These are phyloP conservation scores for Aspergillus novoparasiticus DNA, from an alignment of 2,329 filamentous ascomycete genomes.

Conservation along the genomic window DNA sequence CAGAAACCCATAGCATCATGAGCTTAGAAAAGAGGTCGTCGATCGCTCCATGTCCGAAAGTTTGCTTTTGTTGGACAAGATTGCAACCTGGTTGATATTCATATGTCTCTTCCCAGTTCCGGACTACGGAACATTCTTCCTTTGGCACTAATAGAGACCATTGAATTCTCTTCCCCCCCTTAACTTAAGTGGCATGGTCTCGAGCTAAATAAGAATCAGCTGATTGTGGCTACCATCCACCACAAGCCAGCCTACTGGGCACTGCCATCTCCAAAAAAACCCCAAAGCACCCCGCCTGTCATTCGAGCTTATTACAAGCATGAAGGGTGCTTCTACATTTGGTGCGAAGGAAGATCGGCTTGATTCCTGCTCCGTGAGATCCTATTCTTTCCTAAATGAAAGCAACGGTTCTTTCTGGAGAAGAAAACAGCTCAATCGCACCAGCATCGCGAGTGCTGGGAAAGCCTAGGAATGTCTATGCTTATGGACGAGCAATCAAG, in stretches of 20 bases:
- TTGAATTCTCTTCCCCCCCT: background rate
- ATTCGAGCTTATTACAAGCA: background rate
- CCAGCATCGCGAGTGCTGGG: background rate
- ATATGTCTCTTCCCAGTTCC: background rate
- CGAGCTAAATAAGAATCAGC: background rate
- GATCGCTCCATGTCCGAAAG: background rate
- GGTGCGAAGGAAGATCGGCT: background rate
- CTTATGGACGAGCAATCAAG: background rate
- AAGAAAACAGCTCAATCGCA: background rate
- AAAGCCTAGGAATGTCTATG: background rate
- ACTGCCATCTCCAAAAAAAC: background rate
- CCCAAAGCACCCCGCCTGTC: background rate
- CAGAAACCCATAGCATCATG: background rate
- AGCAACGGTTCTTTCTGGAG: no score
- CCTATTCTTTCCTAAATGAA: background rate
- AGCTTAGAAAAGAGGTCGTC: background rate
- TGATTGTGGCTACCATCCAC: constrained; percentile 1
- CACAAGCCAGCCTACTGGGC: background rate
- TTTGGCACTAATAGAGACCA: background rate
- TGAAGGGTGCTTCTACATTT: background rate
- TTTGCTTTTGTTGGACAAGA: background rate
- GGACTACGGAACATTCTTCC: background rate
- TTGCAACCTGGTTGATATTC: background rate
- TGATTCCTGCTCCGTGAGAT: background rate
- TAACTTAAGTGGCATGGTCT: background rate